Conservation (phyloP, 1,284 basidiomycete genomes). For the Fomitiporia mediterranea region DNA sequence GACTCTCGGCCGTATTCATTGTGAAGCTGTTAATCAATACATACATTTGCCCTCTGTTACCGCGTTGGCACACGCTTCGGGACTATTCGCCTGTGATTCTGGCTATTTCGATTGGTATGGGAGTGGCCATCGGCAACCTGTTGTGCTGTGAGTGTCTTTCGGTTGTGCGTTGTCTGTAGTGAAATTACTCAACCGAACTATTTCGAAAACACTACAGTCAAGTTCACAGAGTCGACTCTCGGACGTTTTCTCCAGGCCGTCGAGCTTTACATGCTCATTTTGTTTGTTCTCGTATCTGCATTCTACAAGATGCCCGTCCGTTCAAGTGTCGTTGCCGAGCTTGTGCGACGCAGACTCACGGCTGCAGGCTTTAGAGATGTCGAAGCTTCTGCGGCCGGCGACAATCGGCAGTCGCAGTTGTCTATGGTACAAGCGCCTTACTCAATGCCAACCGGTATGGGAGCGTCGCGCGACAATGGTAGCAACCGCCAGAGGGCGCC, state of each 20-base stretch:
- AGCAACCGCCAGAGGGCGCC: neutral
- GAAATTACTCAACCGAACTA: slow-evolving; percentile 21
- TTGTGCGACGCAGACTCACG: slow-evolving; percentile 19
- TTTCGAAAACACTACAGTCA: slow-evolving; percentile 37
- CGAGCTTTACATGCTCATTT: slow-evolving; percentile 58
- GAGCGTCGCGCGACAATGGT: slow-evolving; percentile 2
- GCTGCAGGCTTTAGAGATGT: slow-evolving; percentile 16
- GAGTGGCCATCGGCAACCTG: slow-evolving; percentile 53
- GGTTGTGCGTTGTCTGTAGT: slow-evolving; percentile 15
- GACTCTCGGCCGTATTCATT: slow-evolving; percentile 53
- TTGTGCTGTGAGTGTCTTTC: slow-evolving; percentile 48
- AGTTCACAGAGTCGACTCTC: slow-evolving; percentile 61
- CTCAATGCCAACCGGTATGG: neutral
- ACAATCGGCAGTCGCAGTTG: slow-evolving; percentile 9
- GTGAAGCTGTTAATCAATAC: slow-evolving; percentile 60
- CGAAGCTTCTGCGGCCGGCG: slow-evolving; percentile 1
- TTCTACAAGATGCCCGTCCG: slow-evolving; percentile 37
- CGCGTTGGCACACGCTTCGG: slow-evolving; percentile 42
- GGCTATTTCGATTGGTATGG: slow-evolving; percentile 48
- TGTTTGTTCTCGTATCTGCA: slow-evolving; percentile 49
- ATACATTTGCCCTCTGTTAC: slow-evolving; percentile 37
- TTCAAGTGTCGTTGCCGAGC: slow-evolving; percentile 24
- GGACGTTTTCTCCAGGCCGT: slow-evolving; percentile 68
- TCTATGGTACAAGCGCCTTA: slow-evolving; percentile 16
- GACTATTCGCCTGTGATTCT: slow-evolving; percentile 49